Evolutionary conservation across 257 asterid species (phyloP).

Genomic region (Ehretia macrophylla): DNA sequence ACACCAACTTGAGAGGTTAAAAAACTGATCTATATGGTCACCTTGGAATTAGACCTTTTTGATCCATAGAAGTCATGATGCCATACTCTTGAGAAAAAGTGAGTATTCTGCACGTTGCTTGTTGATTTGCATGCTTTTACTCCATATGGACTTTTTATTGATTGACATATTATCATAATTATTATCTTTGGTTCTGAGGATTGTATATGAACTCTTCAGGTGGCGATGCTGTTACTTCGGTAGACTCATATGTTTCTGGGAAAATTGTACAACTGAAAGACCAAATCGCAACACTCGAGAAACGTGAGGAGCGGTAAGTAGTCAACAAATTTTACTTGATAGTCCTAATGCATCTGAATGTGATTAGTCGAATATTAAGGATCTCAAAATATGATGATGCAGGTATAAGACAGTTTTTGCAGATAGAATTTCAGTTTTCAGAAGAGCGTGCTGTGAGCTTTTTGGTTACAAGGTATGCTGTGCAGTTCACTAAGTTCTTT

Average conservation of each 20-base stretch:
- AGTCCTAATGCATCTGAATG: conserved; percentile 8
- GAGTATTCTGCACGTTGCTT: neutral
- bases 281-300: conserved; percentile 94
- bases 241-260: conserved; percentile 83
- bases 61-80: neutral
- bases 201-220: conserved; percentile 38
- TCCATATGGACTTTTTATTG: neutral
- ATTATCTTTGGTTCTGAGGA: conserved; percentile 6
- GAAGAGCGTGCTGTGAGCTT: conserved; percentile 98
- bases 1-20: too few relatives aligned
- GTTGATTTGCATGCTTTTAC: neutral
- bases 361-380: conserved; percentile 29
- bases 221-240: conserved; percentile 84
- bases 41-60: neutral
- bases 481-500: conserved; percentile 11
- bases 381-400: conserved; percentile 24
- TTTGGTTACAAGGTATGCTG: conserved; percentile 90
- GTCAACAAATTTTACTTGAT: conserved; percentile 15
- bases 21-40: neutral
- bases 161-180: neutral
- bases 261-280: conserved; percentile 87
- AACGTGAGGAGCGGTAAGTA: conserved; percentile 92
- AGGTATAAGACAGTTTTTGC: conserved; percentile 97
- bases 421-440: conserved; percentile 90
- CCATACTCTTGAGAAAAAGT: neutral